phyloP scores from a whole-genome alignment of 345 rosid genomes.

The Eucalyptus tenuipes region DNA sequence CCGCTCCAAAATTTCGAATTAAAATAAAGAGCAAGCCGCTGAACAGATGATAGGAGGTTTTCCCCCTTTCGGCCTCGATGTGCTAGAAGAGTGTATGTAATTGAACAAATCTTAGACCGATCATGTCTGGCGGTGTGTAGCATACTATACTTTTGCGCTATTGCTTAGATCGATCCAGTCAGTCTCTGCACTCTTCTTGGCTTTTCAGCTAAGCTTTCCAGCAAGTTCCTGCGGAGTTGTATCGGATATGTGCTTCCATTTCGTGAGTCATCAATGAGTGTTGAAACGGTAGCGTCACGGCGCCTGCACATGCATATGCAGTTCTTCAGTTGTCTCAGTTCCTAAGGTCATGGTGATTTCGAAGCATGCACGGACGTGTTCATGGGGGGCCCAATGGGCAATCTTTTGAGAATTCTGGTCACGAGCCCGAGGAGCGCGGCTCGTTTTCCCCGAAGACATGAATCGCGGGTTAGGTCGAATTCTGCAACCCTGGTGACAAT shows the following conservation, averaged over 20 bases:
- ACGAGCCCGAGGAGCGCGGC: not conserved
- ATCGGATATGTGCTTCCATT: not conserved
- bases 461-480: not conserved
- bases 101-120: not conserved
- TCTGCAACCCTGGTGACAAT: not conserved
- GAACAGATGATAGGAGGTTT: conserved; percentile 9
- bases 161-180: not conserved
- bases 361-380: not conserved
- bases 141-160: not conserved
- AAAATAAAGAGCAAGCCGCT: conserved; percentile 59
- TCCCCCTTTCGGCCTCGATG: not conserved
- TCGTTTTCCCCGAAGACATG: not conserved
- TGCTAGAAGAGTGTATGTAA: not conserved
- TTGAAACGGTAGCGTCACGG: not conserved
- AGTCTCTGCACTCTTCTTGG: not conserved
- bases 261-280: not conserved
- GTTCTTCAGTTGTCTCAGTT: not conserved
- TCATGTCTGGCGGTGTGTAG: not conserved
- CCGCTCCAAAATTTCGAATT: conserved; percentile 52
- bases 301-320: not conserved
- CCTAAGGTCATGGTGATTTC: not conserved
- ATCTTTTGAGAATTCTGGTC: not conserved
- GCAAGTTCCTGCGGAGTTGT: not conserved
- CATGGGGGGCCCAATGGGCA: not conserved
- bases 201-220: not conserved